Evolutionary conservation across 805 yeast genomes (phyloP), one percentile per base, ranked within the genome.

Genomic region (Maudiozyma saulgeensis): DNA sequence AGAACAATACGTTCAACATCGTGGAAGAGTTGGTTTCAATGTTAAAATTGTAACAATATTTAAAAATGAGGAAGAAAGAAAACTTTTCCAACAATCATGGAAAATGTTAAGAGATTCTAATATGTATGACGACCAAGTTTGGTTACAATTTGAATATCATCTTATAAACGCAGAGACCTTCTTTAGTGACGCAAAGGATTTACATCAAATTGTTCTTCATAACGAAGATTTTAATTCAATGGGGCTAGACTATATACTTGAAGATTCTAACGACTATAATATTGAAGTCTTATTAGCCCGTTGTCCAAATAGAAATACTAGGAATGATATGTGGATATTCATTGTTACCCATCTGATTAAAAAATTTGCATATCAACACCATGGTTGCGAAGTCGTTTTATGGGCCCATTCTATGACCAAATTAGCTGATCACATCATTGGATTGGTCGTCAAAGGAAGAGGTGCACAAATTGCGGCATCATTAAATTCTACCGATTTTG

Each of bases 361-460:
- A 32, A 62, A 69, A 28, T 63, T 74, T 12, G 87, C 89, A 0
- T 55, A 57, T 6, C 63, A 67, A 12, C 76, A 81, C 56, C 69
- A 74, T n/a, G 74, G 34, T 41, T 9, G 85, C 5, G 43, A 51
- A 8, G 48, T 48, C 9, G 68, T 87, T 3, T 45, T 88, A 8
- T 79, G 80, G 69, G 87, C 91, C 1, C 86, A 82, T 59, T 80
- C 85, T 26, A 86, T 87, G 95, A 85, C 96, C 0, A 74, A 81
- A 41, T 62, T 90, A 23, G 95, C 97, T 1, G 87, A 84, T 57
- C 81, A 81, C 52, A 80, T 86, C n/a, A 71, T 91, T 34, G 74
- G 95, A 0, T 66, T 86, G 48, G 83, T 95, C 0, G 89, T 88
- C 5, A 86, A 82, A 58, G 98, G 98, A 12, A 75, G 96, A 53